Percentiles rank a stretch among this genome's conserved stretches.
These are phyloP conservation scores for Quercus berberidifolia DNA, from an alignment of 306 rosid genomes.

Conservation along the genomic window DNA sequence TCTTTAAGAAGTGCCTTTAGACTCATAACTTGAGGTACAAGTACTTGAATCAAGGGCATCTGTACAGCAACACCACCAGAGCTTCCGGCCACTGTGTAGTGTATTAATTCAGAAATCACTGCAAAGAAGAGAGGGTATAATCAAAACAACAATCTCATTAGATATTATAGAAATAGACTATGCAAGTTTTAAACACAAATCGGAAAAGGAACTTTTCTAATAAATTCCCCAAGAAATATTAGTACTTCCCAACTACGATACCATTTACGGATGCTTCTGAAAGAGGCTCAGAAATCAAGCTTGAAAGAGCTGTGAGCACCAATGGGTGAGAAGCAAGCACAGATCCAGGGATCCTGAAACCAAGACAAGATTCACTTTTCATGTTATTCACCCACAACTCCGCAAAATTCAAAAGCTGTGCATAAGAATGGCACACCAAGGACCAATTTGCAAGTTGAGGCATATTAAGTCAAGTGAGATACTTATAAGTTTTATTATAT, in stretches of 20 bases:
- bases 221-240: not conserved
- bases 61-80: slow-evolving; percentile 69
- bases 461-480: not conserved
- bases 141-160: not conserved
- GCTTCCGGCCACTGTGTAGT: slow-evolving; percentile 72
- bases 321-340: slow-evolving; percentile 88
- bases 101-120: slow-evolving; percentile 97
- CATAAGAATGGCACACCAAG: not conserved
- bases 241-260: slow-evolving; percentile 21
- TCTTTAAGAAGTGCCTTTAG: slow-evolving; percentile 90
- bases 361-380: slow-evolving; percentile 13
- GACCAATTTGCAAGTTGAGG: not conserved
- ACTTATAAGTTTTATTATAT: no score
- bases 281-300: slow-evolving; percentile 82
- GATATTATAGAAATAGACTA: not conserved
- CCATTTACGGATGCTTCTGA: slow-evolving; percentile 99
- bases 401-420: not conserved
- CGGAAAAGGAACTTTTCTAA: not conserved
- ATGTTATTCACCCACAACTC: not conserved
- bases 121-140: slow-evolving; percentile 30
- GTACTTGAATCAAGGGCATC: slow-evolving; percentile 89
- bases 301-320: slow-evolving; percentile 88
- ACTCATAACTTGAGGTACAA: slow-evolving; percentile 94
- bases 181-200: not conserved
- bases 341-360: slow-evolving; percentile 87